Evolutionary conservation across 192 early-diverging fungal species (phyloP).

Genomic region (Thoreauomyces humboldtii): DNA sequence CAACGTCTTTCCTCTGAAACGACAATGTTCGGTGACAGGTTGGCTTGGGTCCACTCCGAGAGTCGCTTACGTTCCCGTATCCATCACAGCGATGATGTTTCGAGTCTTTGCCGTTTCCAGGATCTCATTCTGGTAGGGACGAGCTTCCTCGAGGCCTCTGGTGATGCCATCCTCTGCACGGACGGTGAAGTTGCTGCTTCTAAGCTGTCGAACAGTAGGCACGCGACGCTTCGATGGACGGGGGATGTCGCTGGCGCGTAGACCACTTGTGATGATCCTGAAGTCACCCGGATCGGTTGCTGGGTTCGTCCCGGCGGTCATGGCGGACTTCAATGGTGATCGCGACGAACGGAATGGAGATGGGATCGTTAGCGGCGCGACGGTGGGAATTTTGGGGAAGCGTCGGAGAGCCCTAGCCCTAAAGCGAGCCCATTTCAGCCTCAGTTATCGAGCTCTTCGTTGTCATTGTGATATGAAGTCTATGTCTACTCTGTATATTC

Average conservation of each 20-base stretch:
- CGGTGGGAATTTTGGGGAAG: too few species aligned
- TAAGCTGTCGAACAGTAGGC: neutral
- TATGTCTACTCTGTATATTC: too few species aligned
- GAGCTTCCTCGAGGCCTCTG: neutral
- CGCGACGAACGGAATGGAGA: neutral
- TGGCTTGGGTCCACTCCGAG: too few species aligned
- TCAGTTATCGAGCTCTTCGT: too few species aligned
- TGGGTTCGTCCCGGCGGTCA: too few species aligned
- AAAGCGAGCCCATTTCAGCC: too few species aligned
- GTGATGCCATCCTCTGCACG: neutral
- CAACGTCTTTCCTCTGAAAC: slow-evolving; percentile 58
- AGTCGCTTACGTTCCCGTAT: slow-evolving; percentile 78
- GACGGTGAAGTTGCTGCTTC: neutral
- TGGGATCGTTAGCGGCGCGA: too few species aligned
- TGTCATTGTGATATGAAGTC: too few species aligned
- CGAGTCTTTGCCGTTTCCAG: slow-evolving; percentile 58
- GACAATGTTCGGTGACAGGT: too few species aligned
- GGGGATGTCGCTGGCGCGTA: neutral
- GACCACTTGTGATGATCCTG: neutral
- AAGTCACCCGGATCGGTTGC: neutral
- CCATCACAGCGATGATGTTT: slow-evolving; percentile 87
- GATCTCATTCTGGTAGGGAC: slow-evolving; percentile 67
- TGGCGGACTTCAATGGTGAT: neutral
- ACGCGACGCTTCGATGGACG: neutral
- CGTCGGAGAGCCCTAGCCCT: too few species aligned